phyloP scores from a whole-genome alignment of 108 stramenopile species.

The Epithemia pelagica region DNA sequence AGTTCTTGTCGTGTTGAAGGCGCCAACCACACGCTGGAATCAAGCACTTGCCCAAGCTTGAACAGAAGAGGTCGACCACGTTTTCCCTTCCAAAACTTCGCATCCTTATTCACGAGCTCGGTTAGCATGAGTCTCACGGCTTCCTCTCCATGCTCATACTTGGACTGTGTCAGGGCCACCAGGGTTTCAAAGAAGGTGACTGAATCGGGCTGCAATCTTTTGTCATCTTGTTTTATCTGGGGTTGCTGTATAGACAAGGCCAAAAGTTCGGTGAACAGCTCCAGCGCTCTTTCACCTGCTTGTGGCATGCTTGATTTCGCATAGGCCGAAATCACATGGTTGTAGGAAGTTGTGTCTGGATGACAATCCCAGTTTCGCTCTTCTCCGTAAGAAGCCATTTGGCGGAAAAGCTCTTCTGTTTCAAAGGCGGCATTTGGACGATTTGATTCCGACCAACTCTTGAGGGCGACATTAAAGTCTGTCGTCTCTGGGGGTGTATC shows the following conservation, averaged over 20 bases:
- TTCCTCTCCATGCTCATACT: neutral
- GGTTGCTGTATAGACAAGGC: neutral
- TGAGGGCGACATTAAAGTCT: neutral
- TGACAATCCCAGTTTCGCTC: neutral
- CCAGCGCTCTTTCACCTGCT: neutral
- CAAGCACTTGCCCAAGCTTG: neutral
- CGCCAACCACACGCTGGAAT: neutral
- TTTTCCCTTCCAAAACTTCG: neutral
- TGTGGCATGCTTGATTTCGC: neutral
- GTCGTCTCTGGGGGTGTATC: neutral
- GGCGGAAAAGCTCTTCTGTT: neutral
- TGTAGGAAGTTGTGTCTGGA: neutral
- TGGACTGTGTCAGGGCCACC: neutral
- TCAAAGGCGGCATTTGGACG: neutral
- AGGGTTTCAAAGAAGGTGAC: neutral
- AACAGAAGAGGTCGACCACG: neutral
- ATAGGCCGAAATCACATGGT: neutral
- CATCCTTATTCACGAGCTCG: neutral
- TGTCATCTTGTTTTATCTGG: neutral
- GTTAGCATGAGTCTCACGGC: neutral
- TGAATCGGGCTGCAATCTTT: neutral
- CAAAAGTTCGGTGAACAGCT: neutral
- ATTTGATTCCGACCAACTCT: neutral
- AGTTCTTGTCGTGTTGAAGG: neutral
- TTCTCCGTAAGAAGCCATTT: neutral